Evolutionary conservation across 108 stramenopile genomes (phyloP), one percentile per base, ranked within the genome.

Genomic region (Licmophora abbreviata): DNA sequence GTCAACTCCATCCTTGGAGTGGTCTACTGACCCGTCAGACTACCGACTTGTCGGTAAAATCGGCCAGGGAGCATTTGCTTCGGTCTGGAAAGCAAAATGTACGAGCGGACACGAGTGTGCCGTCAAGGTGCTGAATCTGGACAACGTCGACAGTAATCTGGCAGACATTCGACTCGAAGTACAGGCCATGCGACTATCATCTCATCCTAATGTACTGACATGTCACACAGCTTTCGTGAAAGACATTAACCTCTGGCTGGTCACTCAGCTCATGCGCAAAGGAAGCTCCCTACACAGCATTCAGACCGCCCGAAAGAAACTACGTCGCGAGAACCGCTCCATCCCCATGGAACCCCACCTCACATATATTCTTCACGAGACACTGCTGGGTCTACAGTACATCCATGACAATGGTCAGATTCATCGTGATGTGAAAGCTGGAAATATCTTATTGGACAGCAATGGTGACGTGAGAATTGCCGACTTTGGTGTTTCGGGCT

Each of bases 351-450:
- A 85, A 62, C 35, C 59, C 21, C 84, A 85, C 51, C 84, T 86
- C 27, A 67, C 79, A 11, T 97, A 92, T 61, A 91, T 97, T 50
- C 59, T 95, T 46, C 77, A 91, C 49, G 77, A 95, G 68, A 86
- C 92, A 0, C 59, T 97, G 0, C 43, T 87, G 44, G 97, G 93
- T 3, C 63, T 97, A 15, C 77, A 86, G 52, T 97, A 97, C 68
- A 92, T 97, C 48, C 97, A 97, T 46, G 83, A 87, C 29, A 84
- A 97, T 56, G 88, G 92, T 10, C 76, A 95, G 59, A 95, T 97
- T 61, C 97, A 97, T 53, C 66, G 97, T 29, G 97, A 97, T 68
- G 81, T 97, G 52, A 96, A 97, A 67, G 95, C 93, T 5, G 91
- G 51, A 18, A 28, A 28, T 7, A 68, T 88, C 38, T 52, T 88